These are phyloP conservation scores for Colletotrichum tamarilloi DNA, from an alignment of 2,329 filamentous ascomycete species.

Conservation along the genomic window DNA sequence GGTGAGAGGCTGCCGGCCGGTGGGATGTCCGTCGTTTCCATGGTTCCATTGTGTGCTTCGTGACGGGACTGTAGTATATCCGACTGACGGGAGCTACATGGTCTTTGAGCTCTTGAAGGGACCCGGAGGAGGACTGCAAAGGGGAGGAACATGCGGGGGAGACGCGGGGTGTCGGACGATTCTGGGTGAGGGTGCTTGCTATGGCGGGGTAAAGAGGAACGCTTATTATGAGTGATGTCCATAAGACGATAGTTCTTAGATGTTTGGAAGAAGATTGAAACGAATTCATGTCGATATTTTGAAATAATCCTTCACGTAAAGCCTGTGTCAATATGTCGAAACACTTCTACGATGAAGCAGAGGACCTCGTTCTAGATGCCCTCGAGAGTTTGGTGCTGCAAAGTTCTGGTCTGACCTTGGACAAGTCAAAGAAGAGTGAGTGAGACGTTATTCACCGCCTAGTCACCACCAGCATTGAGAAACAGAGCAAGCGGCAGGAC, in stretches of 20 bases:
- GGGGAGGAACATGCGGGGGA: not conserved
- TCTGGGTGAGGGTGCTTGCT: not conserved
- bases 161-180: constrained; percentile 12
- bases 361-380: constrained; percentile 30
- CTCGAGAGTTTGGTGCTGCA: constrained; percentile 22
- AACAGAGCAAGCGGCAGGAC: not conserved
- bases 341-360: constrained; percentile 33
- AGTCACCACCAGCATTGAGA: not conserved
- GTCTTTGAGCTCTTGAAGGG: not conserved
- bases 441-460: not conserved
- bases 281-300: not conserved
- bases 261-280: not conserved
- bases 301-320: not conserved
- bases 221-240: constrained; percentile 15
- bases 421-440: constrained; percentile 50
- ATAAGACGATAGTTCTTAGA: not conserved
- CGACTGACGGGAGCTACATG: not conserved
- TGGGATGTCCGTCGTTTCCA: not conserved
- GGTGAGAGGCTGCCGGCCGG: not conserved
- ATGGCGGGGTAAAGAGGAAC: not conserved
- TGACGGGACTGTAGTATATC: not conserved
- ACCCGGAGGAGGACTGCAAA: not conserved
- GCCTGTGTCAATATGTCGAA: constrained; percentile 7
- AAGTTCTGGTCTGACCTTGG: constrained; percentile 67
- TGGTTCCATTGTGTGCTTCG: not conserved